These are phyloP conservation scores for Umbelopsis ramanniana DNA, from an alignment of 192 early-diverging fungal species.

Conservation along the genomic window DNA sequence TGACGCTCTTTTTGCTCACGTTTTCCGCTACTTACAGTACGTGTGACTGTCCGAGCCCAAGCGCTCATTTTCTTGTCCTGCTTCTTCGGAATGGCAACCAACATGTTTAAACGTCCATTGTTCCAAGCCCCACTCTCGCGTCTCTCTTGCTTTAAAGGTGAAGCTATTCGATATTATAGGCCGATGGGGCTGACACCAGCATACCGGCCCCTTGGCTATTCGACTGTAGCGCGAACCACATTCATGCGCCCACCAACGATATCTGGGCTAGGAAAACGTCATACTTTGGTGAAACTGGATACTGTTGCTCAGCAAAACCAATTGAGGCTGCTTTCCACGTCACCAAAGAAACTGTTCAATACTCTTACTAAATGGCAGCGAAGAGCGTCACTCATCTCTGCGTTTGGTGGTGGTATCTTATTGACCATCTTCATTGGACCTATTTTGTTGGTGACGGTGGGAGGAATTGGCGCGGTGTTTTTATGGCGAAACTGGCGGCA, in stretches of 20 bases:
- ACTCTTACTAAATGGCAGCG: conserved; percentile 3
- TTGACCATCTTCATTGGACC: conserved; percentile 15
- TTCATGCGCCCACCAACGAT: background rate
- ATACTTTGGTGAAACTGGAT: background rate
- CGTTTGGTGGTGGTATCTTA: conserved; percentile 13
- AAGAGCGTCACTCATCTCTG: background rate
- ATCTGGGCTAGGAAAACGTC: background rate
- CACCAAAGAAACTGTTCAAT: background rate
- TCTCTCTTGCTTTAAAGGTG: background rate
- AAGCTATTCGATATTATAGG: background rate
- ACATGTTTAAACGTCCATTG: background rate
- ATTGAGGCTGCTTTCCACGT: background rate
- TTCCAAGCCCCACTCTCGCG: background rate
- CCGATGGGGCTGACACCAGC: background rate
- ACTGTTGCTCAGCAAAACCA: background rate
- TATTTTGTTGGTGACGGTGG: background rate
- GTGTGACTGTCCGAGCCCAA: background rate
- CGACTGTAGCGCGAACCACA: background rate
- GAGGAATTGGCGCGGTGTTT: background rate
- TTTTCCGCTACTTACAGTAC: background rate
- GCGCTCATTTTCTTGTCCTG: background rate
- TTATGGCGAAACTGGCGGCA: background rate
- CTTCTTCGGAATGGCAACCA: background rate
- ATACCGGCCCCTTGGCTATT: background rate
- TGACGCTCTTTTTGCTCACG: background rate